Percentiles rank a stretch among this genome's conserved stretches.
Evolutionary conservation across 2,329 filamentous ascomycete species (phyloP).

Genomic region (Grosmannia huntii): DNA sequence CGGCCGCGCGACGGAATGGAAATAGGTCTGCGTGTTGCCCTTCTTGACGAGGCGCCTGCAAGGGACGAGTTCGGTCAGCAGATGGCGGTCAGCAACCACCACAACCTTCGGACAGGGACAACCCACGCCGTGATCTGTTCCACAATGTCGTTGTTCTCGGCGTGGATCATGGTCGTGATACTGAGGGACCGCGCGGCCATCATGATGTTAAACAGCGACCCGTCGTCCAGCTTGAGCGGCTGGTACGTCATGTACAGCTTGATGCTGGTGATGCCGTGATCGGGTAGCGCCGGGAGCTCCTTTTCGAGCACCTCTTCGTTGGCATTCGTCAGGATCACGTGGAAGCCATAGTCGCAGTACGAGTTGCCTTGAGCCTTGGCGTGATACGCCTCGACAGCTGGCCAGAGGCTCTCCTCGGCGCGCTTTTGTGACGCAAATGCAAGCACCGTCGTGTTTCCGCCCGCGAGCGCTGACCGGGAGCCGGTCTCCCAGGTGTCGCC

Average conservation of each 20-base stretch:
- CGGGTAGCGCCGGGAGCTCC: slow-evolving; percentile 27
- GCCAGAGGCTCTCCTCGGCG: slow-evolving; percentile 34
- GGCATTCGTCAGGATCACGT: slow-evolving; percentile 36
- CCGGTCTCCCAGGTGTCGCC: slow-evolving; percentile 27
- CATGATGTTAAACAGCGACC: slow-evolving; percentile 37
- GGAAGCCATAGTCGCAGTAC: slow-evolving; percentile 45
- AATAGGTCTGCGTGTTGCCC: slow-evolving; percentile 23
- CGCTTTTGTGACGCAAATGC: slow-evolving; percentile 42
- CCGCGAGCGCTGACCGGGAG: slow-evolving; percentile 39
- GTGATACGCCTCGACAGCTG: slow-evolving; percentile 59
- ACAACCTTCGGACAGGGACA: not conserved
- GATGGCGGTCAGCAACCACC: not conserved
- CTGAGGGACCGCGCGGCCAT: slow-evolving; percentile 30
- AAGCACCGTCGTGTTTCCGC: slow-evolving; percentile 44
- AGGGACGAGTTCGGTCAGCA: not conserved
- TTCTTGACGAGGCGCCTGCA: slow-evolving; percentile 15
- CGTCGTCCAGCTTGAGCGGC: slow-evolving; percentile 33
- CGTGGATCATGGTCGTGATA: slow-evolving; percentile 45
- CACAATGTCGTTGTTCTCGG: slow-evolving; percentile 53
- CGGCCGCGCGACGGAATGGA: slow-evolving; percentile 31
- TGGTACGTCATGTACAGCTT: slow-evolving; percentile 42
- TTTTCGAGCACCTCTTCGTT: slow-evolving; percentile 25
- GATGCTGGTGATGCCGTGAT: slow-evolving; percentile 28
- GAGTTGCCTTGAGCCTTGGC: slow-evolving; percentile 49
- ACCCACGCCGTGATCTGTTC: slow-evolving; percentile 15